Evolutionary conservation across 2,329 filamentous ascomycete genomes (phyloP).

Genomic region (Seiridium unicorne): DNA sequence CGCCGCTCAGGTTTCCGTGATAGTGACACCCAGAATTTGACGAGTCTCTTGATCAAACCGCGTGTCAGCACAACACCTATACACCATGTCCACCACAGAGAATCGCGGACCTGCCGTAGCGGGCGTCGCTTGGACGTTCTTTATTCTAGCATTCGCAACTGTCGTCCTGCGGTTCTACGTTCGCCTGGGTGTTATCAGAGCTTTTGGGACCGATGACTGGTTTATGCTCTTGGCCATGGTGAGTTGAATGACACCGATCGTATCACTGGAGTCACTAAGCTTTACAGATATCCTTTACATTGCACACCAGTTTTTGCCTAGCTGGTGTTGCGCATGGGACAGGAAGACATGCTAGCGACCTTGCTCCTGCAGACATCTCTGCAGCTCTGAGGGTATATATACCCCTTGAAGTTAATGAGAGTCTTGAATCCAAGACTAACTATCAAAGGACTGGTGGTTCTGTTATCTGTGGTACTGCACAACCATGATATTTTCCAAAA

Average conservation of each 20-base stretch:
- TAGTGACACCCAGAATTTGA: too few relatives aligned
- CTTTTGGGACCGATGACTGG: constrained; percentile 12
- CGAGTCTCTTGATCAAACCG: too few relatives aligned
- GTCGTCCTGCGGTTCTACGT: neutral
- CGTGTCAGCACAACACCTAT: too few relatives aligned
- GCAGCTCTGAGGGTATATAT: neutral
- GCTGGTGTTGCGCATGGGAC: neutral
- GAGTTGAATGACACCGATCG: neutral
- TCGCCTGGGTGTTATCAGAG: constrained; percentile 9
- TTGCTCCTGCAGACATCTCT: neutral
- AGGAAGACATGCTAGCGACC: neutral
- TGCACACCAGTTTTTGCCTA: neutral
- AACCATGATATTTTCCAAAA: constrained; percentile 19
- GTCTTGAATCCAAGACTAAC: neutral
- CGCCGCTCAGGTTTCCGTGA: too few relatives aligned
- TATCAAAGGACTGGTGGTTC: constrained; percentile 15
- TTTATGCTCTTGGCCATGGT: constrained; percentile 15
- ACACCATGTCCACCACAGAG: too few relatives aligned
- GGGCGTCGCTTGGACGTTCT: neutral
- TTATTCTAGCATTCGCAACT: neutral
- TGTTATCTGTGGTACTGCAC: constrained; percentile 19
- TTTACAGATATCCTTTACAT: neutral
- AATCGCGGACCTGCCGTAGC: neutral
- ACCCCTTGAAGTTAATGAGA: neutral
- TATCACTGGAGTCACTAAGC: neutral